phyloP scores from a whole-genome alignment of 495 filamentous ascomycete genomes.

The Entonaema liquescens region DNA sequence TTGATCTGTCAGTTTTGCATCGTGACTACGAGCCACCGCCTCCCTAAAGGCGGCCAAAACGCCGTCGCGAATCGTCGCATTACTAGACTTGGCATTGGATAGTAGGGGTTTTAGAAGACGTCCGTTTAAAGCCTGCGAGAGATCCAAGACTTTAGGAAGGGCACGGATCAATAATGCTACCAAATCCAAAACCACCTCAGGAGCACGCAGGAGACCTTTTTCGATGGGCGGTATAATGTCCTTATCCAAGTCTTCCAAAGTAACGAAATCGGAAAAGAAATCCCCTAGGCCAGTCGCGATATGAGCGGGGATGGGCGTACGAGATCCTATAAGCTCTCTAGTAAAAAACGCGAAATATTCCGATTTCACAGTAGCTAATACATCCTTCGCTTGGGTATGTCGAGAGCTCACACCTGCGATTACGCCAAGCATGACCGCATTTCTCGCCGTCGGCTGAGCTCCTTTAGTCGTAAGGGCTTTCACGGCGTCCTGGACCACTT shows the following conservation, averaged over 20 bases:
- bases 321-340: conserved; percentile 85
- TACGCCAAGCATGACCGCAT: conserved; percentile 81
- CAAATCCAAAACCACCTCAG: conserved; percentile 86
- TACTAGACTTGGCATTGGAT: conserved; percentile 89
- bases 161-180: conserved; percentile 73
- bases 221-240: conserved; percentile 84
- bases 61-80: conserved; percentile 75
- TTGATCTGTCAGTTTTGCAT: conserved; percentile 65
- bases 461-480: conserved; percentile 71
- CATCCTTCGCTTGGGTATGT: conserved; percentile 62
- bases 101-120: conserved; percentile 84
- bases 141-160: conserved; percentile 74
- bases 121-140: conserved; percentile 73
- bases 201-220: conserved; percentile 85
- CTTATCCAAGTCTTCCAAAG: conserved; percentile 74
- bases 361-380: conserved; percentile 71
- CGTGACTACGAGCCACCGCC: conserved; percentile 66
- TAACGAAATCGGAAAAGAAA: conserved; percentile 82
- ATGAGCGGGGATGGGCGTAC: conserved; percentile 72
- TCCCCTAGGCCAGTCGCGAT: conserved; percentile 78
- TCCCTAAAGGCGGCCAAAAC: conserved; percentile 74
- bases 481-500: conserved; percentile 70
- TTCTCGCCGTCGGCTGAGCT: conserved; percentile 66
- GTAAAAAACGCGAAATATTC: conserved; percentile 80
- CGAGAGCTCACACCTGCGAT: conserved; percentile 86